Evolutionary conservation across 2,329 filamentous ascomycete genomes (phyloP).

Genomic region (Blastomyces silverae): DNA sequence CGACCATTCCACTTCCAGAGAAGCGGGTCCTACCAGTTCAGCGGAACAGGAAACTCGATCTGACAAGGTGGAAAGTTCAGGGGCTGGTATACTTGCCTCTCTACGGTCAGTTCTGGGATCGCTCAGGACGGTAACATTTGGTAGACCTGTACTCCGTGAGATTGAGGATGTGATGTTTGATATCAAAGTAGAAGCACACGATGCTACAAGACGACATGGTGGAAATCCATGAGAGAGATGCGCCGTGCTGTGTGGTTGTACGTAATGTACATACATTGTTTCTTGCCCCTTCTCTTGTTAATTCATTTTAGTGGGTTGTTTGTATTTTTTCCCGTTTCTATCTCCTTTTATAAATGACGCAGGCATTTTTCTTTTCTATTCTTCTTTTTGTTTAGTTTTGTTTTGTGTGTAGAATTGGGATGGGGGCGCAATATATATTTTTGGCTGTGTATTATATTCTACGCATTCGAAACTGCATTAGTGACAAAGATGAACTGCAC

Average conservation of each 20-base stretch:
- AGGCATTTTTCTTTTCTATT: neutral
- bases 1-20: neutral
- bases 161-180: slow-evolving; percentile 76
- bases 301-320: neutral
- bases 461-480: neutral
- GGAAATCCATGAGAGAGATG: neutral
- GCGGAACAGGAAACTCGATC: neutral
- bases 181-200: slow-evolving; percentile 65
- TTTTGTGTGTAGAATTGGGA: neutral
- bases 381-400: neutral
- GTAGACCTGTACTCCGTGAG: slow-evolving; percentile 58
- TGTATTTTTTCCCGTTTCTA: too few relatives aligned
- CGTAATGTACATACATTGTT: too few relatives aligned
- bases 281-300: neutral
- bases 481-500: neutral
- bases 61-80: slow-evolving; percentile 26
- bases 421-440: neutral
- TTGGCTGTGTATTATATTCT: neutral
- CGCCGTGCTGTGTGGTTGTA: neutral
- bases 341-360: neutral
- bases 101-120: slow-evolving; percentile 54
- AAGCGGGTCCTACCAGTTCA: neutral
- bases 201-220: slow-evolving; percentile 54
- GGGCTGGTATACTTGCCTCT: slow-evolving; percentile 47
- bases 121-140: slow-evolving; percentile 54